Conservation (phyloP, 345 rosid species). For the Salix udensis region DNA sequence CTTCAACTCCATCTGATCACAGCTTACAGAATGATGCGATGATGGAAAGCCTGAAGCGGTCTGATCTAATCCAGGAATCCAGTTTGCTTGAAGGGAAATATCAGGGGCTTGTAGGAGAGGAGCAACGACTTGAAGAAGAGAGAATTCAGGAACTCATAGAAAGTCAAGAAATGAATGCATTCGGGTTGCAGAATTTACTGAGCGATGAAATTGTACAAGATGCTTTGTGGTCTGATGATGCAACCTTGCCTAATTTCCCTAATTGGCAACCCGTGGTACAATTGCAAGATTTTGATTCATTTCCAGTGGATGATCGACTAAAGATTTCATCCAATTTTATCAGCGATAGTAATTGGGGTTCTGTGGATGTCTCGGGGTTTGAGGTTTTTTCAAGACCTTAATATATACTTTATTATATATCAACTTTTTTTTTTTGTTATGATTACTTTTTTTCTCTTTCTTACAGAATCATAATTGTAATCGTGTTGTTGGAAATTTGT, state of each 20-base stretch:
- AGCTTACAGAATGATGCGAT: slow-evolving; percentile 9
- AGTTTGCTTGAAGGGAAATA: slow-evolving; percentile 8
- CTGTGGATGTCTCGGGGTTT: slow-evolving; percentile 52
- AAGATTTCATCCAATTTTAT: slow-evolving; percentile 36
- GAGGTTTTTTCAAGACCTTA: slow-evolving; percentile 42
- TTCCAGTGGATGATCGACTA: slow-evolving; percentile 34
- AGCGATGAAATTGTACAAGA: slow-evolving; percentile 46
- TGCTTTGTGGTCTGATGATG: slow-evolving; percentile 30
- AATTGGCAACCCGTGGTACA: slow-evolving; percentile 30
- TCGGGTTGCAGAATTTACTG: slow-evolving; percentile 28
- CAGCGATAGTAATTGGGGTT: slow-evolving; percentile 42
- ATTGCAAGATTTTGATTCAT: slow-evolving; percentile 28
- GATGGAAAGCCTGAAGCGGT: slow-evolving; percentile 12
- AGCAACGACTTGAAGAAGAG: slow-evolving; percentile 12
- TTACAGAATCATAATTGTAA: neutral
- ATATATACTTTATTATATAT: slow-evolving; percentile 4
- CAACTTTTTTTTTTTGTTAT: neutral
- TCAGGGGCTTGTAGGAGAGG: slow-evolving; percentile 15
- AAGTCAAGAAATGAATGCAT: slow-evolving; percentile 18
- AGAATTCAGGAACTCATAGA: slow-evolving; percentile 17
- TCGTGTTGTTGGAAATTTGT: too few species aligned
- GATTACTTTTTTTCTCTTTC: neutral
- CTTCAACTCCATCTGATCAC: slow-evolving; percentile 9
- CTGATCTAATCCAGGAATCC: slow-evolving; percentile 6
- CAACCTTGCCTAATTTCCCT: neutral